phyloP scores from a whole-genome alignment of 1,139 yeast species.

The Suhomyces bribrorum region DNA sequence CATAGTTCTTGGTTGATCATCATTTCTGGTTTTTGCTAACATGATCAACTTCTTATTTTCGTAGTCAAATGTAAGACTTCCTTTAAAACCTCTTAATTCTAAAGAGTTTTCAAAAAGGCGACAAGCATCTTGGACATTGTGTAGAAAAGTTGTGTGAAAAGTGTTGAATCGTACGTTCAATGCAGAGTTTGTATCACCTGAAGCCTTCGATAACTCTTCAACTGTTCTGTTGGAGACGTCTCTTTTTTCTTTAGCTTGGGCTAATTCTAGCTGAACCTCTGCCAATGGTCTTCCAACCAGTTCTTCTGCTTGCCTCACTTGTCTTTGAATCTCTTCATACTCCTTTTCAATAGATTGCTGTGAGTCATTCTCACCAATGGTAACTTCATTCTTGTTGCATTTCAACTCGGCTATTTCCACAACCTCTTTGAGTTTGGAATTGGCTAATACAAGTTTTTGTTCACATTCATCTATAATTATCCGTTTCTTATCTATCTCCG shows the following conservation, averaged over 20 bases:
- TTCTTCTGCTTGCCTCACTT: conserved; percentile 40
- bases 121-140: conserved; percentile 33
- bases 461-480: conserved; percentile 14
- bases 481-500: conserved; percentile 15
- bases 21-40: conserved; percentile 61
- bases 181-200: conserved; percentile 30
- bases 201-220: conserved; percentile 25
- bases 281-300: conserved; percentile 38
- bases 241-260: conserved; percentile 25
- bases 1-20: conserved; percentile 63
- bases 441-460: conserved; percentile 20
- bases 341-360: conserved; percentile 39
- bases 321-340: conserved; percentile 32
- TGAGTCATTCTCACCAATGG: conserved; percentile 33
- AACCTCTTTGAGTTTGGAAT: conserved; percentile 22
- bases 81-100: conserved; percentile 72
- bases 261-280: conserved; percentile 38
- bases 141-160: conserved; percentile 46
- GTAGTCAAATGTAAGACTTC: conserved; percentile 66
- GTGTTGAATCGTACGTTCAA: conserved; percentile 52
- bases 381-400: conserved; percentile 33
- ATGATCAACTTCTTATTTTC: conserved; percentile 52
- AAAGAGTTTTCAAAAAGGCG: conserved; percentile 58
- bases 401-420: conserved; percentile 31
- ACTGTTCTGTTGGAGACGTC: conserved; percentile 32